These are phyloP conservation scores for Cladosporium cucumerinum DNA, from an alignment of 2,329 filamentous ascomycete species.

Conservation along the genomic window DNA sequence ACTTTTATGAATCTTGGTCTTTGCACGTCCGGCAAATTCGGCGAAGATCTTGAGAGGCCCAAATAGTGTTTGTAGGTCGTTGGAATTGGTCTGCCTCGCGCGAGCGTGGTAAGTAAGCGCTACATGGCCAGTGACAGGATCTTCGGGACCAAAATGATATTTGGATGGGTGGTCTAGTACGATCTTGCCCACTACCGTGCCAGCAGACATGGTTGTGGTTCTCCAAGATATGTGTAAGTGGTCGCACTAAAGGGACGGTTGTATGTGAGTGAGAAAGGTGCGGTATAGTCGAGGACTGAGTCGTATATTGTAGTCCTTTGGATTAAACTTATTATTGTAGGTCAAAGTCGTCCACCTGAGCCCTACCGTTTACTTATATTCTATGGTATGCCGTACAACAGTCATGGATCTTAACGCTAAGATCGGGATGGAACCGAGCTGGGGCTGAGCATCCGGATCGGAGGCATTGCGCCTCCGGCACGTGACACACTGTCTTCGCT, in stretches of 20 bases:
- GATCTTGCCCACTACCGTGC: slow-evolving; percentile 3
- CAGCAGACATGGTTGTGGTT: slow-evolving; percentile 15
- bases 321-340: neutral
- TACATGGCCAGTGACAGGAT: slow-evolving; percentile 16
- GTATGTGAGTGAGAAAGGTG: neutral
- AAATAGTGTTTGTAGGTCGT: slow-evolving; percentile 6
- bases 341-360: neutral
- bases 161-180: slow-evolving; percentile 14
- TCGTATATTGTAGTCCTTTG: neutral
- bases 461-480: neutral
- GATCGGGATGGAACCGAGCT: slow-evolving; percentile 2
- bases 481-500: neutral
- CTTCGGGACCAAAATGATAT: slow-evolving; percentile 12
- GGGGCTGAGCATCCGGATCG: slow-evolving; percentile 10
- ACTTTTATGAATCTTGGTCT: slow-evolving; percentile 17
- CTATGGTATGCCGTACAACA: neutral
- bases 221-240: neutral
- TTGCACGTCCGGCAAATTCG: slow-evolving; percentile 16
- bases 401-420: neutral
- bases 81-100: neutral
- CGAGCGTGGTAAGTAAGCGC: slow-evolving; percentile 10
- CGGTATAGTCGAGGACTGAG: neutral
- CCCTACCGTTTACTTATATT: neutral
- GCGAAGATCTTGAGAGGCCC: slow-evolving; percentile 14
- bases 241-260: neutral